Evolutionary conservation across 352 stramenopile species (phyloP), one percentile per base, ranked within the genome.

Genomic region (Vaucheria bursata): DNA sequence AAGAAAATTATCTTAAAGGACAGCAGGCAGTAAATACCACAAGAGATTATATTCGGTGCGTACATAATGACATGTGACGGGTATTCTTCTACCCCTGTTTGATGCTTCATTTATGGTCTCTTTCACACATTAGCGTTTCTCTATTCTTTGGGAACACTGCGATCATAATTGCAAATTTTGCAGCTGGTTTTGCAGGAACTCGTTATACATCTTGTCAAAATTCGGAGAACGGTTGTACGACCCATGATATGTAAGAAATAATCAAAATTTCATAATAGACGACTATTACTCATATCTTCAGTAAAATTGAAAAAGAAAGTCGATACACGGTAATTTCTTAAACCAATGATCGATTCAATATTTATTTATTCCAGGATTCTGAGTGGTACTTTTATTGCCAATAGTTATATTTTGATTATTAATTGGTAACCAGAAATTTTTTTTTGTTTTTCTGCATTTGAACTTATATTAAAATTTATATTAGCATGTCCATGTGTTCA

Each of bases 1-100:
- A 59, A 18, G 67, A 79, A 12, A 65, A 75, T 18, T 69, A 52
- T 25, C 70, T 81, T 53, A 81, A 65, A 71, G 75, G 75, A 1
- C 73, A 81, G 59, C 35, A 59, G 25, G 75, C 70, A 7, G 73
- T 81, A 5, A 81, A 81, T 37, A 81, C 75, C 6, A 81, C 75
- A 50, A 67, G 75, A 36, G 75, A 81, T 64, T 81, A 81, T 40
- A 81, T 81, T 37, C 45, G 45, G 45, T 59, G 45, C 12, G 45
- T 12, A 18, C 25, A 12, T 59, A 25, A 25, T 25, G 45, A 12
- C 25, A 59, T 18, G 45, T 25, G 12, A 59, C 25, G 12, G 12
- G 45, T 12, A 25, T 25, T 59, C 25, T 25, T 59, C 45, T 25
- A 59, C 12, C 45, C 25, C 12, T 18, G 12, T 18, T 12, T 59